Percentiles rank a stretch among this genome's conserved stretches.
phyloP scores from a whole-genome alignment of 2,329 filamentous ascomycete species.

The Mollisiaceae sp. region DNA sequence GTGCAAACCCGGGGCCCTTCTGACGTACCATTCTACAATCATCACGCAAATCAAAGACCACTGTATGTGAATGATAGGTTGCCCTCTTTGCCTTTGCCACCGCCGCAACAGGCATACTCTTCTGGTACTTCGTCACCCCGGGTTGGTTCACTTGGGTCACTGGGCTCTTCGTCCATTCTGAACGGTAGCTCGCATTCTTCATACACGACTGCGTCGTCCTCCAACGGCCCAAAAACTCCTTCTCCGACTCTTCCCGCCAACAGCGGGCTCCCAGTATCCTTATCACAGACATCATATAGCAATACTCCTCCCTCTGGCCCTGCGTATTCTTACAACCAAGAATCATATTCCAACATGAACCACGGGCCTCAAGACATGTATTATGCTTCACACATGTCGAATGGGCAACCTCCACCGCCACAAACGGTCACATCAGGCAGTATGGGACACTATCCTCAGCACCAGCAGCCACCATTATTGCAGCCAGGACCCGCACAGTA shows the following conservation, averaged over 20 bases:
- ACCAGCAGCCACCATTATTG: slow-evolving; percentile 74
- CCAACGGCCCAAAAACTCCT: slow-evolving; percentile 76
- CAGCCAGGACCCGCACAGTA: slow-evolving; percentile 76
- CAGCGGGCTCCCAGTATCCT: slow-evolving; percentile 48
- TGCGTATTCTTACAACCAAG: slow-evolving; percentile 48
- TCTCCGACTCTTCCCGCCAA: slow-evolving; percentile 68
- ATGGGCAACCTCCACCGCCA: slow-evolving; percentile 74
- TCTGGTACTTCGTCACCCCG: slow-evolving; percentile 77
- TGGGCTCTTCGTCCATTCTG: slow-evolving; percentile 61
- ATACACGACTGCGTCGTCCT: slow-evolving; percentile 56
- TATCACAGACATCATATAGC: slow-evolving; percentile 43
- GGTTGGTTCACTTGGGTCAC: slow-evolving; percentile 68
- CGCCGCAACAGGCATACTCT: slow-evolving; percentile 65
- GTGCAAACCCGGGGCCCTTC: slow-evolving; percentile 79
- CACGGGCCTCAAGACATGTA: slow-evolving; percentile 83
- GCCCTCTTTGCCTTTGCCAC: slow-evolving; percentile 72
- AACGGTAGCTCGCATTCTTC: slow-evolving; percentile 60
- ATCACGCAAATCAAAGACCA: slow-evolving; percentile 66
- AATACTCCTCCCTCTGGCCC: slow-evolving; percentile 45
- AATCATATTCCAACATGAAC: slow-evolving; percentile 70
- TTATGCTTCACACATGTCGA: slow-evolving; percentile 79
- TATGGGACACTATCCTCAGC: slow-evolving; percentile 78
- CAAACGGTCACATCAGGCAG: slow-evolving; percentile 77
- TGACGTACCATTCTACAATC: slow-evolving; percentile 73
- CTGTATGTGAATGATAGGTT: slow-evolving; percentile 75